phyloP scores from a whole-genome alignment of 352 stramenopile species.

The Pythium rhizo-oryzae region DNA sequence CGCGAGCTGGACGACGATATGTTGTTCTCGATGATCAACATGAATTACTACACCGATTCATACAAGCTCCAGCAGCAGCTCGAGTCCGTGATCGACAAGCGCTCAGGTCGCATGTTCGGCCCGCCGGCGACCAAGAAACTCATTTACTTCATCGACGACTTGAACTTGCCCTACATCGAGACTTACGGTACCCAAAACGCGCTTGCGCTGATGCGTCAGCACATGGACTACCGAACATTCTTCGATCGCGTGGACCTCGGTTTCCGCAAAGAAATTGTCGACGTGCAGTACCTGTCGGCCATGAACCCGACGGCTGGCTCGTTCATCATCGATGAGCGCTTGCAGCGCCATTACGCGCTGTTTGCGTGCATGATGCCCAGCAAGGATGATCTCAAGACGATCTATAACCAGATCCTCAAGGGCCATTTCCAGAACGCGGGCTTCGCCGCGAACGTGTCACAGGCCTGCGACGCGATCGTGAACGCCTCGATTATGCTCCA shows the following conservation, averaged over 20 bases:
- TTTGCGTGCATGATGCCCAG: constrained; percentile 97
- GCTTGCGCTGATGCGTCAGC: constrained; percentile 93
- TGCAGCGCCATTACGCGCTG: constrained; percentile 95
- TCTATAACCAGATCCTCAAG: constrained; percentile 96
- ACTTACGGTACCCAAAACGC: constrained; percentile 97
- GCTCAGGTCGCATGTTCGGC: constrained; percentile 94
- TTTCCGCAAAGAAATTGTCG: constrained; percentile 97
- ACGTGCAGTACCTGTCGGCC: constrained; percentile 96
- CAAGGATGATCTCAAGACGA: constrained; percentile 94
- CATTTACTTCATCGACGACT: constrained; percentile 97
- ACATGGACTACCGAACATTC: constrained; percentile 96
- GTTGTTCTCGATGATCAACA: constrained; percentile 96
- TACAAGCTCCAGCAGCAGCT: constrained; percentile 95
- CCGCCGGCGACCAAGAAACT: constrained; percentile 95
- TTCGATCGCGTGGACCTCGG: constrained; percentile 95
- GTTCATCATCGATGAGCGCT: constrained; percentile 97
- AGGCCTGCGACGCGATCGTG: constrained; percentile 87
- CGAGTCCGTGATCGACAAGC: constrained; percentile 97
- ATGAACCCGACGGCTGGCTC: constrained; percentile 98
- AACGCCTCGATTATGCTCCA: constrained; percentile 92
- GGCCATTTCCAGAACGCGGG: constrained; percentile 92
- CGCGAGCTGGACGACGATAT: constrained; percentile 92
- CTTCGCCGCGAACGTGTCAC: constrained; percentile 61
- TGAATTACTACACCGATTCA: constrained; percentile 97
- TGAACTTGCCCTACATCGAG: constrained; percentile 97